Evolutionary conservation across 2,329 filamentous ascomycete genomes (phyloP), one percentile per base, ranked within the genome.

Genomic region (Dactylellina drechsleri): DNA sequence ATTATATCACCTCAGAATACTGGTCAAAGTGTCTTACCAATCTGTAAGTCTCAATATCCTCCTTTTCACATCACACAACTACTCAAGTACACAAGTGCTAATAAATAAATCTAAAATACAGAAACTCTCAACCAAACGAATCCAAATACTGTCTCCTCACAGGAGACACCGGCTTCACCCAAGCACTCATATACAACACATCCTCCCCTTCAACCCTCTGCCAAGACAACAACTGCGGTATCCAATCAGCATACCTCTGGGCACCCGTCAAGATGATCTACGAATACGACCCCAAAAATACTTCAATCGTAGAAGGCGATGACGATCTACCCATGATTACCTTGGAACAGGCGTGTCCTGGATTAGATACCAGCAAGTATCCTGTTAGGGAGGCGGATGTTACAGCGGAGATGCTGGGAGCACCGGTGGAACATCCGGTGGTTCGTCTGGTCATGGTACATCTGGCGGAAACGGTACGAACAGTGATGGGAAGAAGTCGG

Each of bases 1-100:
- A 73, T 45, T 73, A 73, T 31, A 66, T 73, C 56, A 73, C 68
- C 5, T 20, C 54, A 4, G 45, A 49, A 4, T 73, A 73, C 49
- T 49, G 53, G n/a, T 49, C 53, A 13, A 73, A 61, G 18, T 73
- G 68, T 31, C 16, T 73, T 1, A 50, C 13, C 1, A 45, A 66
- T 23, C 36, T 54, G 68, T 66, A 66, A 20, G 60, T 61, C 6
- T 23, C n/a, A 52, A n/a, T 26, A 13, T 26, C 23, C n/a, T 8
- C 18, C 13, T 13, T n/a, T 1, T 7, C 28, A 47, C 4, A 47
- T n/a, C 1, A 1, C 43, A 47, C 5, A 47, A 47, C 5, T 4
- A 52, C 6, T 4, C 47, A 52, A 20, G 20, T 23, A 23, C 20
- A 16, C 12, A 3, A 5, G 4, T 7, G 2, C 1, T n/a, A 53